Conservation (phyloP, 2,329 filamentous ascomycete genomes). For the Penicillium freii region DNA sequence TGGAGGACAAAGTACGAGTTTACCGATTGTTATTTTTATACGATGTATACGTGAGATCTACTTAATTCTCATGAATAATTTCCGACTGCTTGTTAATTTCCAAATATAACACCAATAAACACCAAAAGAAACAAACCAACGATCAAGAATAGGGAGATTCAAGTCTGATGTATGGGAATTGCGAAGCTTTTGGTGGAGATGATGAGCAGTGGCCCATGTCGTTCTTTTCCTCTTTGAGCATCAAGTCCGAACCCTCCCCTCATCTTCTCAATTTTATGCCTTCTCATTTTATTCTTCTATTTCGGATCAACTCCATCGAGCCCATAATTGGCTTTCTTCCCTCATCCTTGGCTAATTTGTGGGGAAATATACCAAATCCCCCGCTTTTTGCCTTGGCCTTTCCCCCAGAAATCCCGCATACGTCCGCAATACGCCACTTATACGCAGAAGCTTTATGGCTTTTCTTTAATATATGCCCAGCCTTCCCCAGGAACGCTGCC, state of each 20-base stretch:
- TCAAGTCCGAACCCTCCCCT: constrained; percentile 5
- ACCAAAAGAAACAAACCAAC: background rate
- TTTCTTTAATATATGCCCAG: background rate
- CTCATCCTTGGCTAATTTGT: background rate
- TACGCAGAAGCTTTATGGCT: background rate
- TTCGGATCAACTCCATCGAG: background rate
- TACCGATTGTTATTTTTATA: background rate
- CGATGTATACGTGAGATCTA: background rate
- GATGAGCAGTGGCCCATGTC: background rate
- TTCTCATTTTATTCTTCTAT: too few relatives aligned
- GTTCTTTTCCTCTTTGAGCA: constrained; percentile 2
- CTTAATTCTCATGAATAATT: background rate
- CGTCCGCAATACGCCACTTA: background rate
- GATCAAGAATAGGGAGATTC: background rate
- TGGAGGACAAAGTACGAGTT: background rate
- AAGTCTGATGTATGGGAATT: background rate
- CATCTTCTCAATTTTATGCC: background rate
- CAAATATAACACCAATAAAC: too few relatives aligned
- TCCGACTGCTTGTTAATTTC: background rate
- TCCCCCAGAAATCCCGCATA: constrained; percentile 2
- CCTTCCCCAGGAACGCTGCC: background rate
- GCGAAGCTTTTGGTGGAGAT: background rate
- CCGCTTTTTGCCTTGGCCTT: background rate
- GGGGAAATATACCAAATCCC: background rate
- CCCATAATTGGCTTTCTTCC: constrained; percentile 1